These are phyloP conservation scores for Cucurbita ficifolia DNA, from an alignment of 306 rosid species.

Conservation along the genomic window DNA sequence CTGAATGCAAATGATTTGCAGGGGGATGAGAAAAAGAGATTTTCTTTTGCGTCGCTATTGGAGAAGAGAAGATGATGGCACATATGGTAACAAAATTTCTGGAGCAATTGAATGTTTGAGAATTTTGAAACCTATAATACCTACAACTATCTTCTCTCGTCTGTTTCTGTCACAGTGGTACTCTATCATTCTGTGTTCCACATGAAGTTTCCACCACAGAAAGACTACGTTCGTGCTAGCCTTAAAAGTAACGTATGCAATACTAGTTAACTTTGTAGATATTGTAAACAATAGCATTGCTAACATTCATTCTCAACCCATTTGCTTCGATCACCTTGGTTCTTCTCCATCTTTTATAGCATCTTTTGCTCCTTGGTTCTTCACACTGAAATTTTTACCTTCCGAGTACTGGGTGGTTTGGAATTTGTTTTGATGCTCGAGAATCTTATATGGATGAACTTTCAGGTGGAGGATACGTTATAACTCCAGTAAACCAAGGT, in stretches of 20 bases:
- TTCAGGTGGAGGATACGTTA: conserved; percentile 83
- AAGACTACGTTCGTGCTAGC: conserved; percentile 72
- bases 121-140: conserved; percentile 3
- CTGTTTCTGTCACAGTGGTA: conserved; percentile 41
- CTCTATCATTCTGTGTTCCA: conserved; percentile 69
- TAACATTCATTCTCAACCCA: neutral
- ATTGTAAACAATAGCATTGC: neutral
- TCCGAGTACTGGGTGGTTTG: neutral
- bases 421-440: neutral
- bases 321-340: neutral
- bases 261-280: conserved; percentile 7
- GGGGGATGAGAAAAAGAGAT: conserved; percentile 87
- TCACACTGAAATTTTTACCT: neutral
- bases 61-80: conserved; percentile 95
- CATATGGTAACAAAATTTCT: conserved; percentile 47
- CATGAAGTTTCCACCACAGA: conserved; percentile 48
- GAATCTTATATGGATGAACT: neutral
- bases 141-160: conserved; percentile 13
- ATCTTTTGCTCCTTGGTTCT: neutral
- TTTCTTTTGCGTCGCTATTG: conserved; percentile 64
- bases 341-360: neutral
- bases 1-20: conserved; percentile 20
- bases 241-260: conserved; percentile 84
- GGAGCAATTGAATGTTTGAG: neutral
- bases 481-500: conserved; percentile 64